phyloP scores from a whole-genome alignment of 148 eudicot species.

The Diospyros lotus region DNA sequence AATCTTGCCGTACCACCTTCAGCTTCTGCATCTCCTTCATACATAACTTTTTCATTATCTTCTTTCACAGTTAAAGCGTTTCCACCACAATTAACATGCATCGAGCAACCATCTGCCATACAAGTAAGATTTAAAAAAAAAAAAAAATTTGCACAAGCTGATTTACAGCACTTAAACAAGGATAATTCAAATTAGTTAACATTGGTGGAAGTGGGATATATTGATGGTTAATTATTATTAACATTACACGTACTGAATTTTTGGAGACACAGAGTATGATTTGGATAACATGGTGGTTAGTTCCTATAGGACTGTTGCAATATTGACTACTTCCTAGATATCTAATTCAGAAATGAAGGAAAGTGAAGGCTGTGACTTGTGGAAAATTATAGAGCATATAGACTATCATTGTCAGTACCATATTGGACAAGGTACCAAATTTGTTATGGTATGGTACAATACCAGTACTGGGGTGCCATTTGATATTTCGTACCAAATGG shows the following conservation, averaged over 20 bases:
- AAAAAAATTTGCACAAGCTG: neutral
- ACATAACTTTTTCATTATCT: slow-evolving; percentile 25
- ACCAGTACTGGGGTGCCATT: no score
- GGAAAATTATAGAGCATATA: neutral
- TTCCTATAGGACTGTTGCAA: neutral
- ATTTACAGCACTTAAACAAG: neutral
- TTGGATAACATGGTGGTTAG: neutral
- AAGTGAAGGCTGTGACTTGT: no score
- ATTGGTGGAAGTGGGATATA: neutral
- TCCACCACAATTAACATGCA: slow-evolving; percentile 70
- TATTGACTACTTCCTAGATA: neutral
- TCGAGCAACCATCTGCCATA: slow-evolving; percentile 35
- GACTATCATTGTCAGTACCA: neutral
- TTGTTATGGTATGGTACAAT: no score
- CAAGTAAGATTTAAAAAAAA: no score
- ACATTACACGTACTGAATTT: neutral
- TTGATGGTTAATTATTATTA: neutral
- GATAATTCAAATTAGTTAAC: neutral
- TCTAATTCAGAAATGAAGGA: neutral
- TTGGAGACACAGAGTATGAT: no score
- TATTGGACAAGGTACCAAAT: no score
- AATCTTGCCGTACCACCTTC: slow-evolving; percentile 40
- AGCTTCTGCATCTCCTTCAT: slow-evolving; percentile 37
- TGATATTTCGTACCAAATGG: no score
- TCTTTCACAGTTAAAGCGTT: neutral